Percentiles rank a stretch among this genome's conserved stretches.
Evolutionary conservation across 345 rosid genomes (phyloP).

Genomic region (Isatis tinctoria): DNA sequence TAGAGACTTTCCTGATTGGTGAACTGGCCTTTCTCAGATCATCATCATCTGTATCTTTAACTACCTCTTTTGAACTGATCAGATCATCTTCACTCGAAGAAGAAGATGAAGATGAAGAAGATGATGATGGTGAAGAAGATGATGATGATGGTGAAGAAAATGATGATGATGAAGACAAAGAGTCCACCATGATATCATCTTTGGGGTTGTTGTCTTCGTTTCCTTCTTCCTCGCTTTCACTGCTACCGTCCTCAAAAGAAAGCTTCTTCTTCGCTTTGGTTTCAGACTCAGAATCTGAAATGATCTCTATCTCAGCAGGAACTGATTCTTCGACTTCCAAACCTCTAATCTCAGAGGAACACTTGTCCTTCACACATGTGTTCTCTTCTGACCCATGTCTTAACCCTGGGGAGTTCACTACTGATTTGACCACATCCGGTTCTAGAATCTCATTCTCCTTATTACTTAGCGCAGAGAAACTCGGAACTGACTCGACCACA

Average conservation of each 20-base stretch:
- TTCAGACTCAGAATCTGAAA: slow-evolving; percentile 32
- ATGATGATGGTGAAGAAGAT: not conserved
- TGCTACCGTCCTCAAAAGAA: not conserved
- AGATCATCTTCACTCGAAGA: slow-evolving; percentile 20
- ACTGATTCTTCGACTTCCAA: not conserved
- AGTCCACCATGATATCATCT: not conserved
- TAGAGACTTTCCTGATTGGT: slow-evolving; percentile 2
- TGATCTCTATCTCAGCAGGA: slow-evolving; percentile 4
- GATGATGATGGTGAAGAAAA: not conserved
- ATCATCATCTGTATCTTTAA: slow-evolving; percentile 25
- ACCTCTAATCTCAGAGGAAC: not conserved
- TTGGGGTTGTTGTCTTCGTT: not conserved
- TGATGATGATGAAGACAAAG: slow-evolving; percentile 12
- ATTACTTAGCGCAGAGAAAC: not conserved
- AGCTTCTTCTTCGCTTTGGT: slow-evolving; percentile 2
- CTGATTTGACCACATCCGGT: not conserved
- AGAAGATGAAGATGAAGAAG: not conserved
- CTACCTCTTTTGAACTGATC: slow-evolving; percentile 3
- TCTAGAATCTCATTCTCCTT: not conserved
- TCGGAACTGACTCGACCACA: not conserved
- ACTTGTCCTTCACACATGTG: not conserved
- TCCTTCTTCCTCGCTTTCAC: slow-evolving; percentile 10
- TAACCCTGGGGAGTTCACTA: not conserved
- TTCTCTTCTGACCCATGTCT: not conserved
- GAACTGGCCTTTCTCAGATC: not conserved